Evolutionary conservation across 2,329 filamentous ascomycete species (phyloP).

Genomic region (Colletotrichum sublineola): DNA sequence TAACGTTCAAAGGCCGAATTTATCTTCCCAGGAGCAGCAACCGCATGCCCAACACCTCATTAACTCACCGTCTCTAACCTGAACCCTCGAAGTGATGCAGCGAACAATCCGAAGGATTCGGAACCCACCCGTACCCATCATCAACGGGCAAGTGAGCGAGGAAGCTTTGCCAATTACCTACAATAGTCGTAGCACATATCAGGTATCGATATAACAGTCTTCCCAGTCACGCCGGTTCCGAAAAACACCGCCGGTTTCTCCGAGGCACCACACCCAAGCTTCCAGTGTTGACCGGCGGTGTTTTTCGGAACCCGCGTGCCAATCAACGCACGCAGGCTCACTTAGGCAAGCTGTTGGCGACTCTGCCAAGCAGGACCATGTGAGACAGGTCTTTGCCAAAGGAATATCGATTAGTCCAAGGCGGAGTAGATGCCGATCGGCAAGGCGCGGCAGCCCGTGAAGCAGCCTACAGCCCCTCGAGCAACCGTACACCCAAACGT

Average conservation of each 20-base stretch:
- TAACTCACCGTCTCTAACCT: no score
- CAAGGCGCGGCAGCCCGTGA: slow-evolving; percentile 19
- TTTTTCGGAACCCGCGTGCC: no score
- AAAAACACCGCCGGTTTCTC: no score
- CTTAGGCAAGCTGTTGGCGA: not conserved
- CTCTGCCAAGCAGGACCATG: slow-evolving; percentile 7
- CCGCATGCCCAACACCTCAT: no score
- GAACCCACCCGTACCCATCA: not conserved
- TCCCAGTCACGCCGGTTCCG: no score
- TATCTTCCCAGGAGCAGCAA: not conserved
- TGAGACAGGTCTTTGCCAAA: not conserved
- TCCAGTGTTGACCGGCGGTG: no score
- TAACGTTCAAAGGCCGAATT: not conserved
- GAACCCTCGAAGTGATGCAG: not conserved
- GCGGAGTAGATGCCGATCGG: slow-evolving; percentile 34
- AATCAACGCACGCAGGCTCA: not conserved
- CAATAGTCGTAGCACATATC: not conserved
- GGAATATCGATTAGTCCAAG: slow-evolving; percentile 8
- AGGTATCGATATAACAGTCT: not conserved
- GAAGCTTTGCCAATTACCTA: not conserved
- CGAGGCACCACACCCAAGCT: no score
- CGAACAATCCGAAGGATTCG: not conserved
- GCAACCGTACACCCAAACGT: not conserved
- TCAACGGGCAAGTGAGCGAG: not conserved
- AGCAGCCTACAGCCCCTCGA: slow-evolving; percentile 11